These are phyloP conservation scores for Fusarium fracticaudum DNA, from an alignment of 2,329 filamentous ascomycete species.

Conservation along the genomic window DNA sequence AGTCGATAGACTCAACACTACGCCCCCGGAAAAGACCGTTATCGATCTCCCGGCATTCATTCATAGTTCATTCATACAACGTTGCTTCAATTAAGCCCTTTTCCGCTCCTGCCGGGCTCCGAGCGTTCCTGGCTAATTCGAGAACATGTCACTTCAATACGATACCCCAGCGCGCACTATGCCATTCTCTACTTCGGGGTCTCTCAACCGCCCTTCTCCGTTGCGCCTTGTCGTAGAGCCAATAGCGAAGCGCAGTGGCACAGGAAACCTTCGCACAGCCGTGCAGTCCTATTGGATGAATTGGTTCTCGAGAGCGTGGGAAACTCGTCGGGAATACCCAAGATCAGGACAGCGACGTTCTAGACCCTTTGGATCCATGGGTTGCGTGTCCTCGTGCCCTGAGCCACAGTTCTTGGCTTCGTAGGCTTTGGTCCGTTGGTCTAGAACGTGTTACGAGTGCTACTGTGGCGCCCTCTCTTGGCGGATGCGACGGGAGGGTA, in stretches of 20 bases:
- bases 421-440: slow-evolving; percentile 5
- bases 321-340: slow-evolving; percentile 42
- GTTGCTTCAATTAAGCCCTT: slow-evolving; percentile 4
- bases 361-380: not conserved
- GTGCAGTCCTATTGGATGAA: not conserved
- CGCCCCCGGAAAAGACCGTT: slow-evolving; percentile 27
- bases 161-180: not conserved
- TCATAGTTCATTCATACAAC: not conserved
- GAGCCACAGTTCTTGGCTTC: slow-evolving; percentile 33
- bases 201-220: slow-evolving; percentile 6
- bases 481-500: slow-evolving; percentile 23
- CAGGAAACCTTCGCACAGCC: not conserved
- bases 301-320: not conserved
- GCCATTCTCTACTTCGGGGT: not conserved
- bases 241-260: slow-evolving; percentile 1
- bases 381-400: slow-evolving; percentile 34
- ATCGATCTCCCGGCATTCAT: slow-evolving; percentile 10
- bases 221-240: not conserved
- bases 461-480: slow-evolving; percentile 15
- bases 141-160: not conserved
- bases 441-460: slow-evolving; percentile 19
- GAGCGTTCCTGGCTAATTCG: slow-evolving; percentile 19
- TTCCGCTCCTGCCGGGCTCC: not conserved
- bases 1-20: not conserved
- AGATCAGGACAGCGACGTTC: slow-evolving; percentile 5